Conservation (phyloP, 129 eudicot genomes). For the Lactuca sativa region DNA sequence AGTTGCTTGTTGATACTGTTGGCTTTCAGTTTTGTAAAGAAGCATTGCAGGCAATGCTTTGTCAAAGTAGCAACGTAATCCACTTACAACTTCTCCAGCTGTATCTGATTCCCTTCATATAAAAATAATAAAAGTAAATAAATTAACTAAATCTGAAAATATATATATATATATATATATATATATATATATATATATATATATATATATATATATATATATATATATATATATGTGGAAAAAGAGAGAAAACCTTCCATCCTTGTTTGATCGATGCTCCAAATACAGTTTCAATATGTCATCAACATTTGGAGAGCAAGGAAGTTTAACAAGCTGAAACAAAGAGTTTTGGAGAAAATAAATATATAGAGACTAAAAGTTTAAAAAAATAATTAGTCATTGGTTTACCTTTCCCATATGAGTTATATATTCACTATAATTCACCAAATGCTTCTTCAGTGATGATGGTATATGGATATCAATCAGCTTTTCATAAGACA, state of each 20-base stretch:
- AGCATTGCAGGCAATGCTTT: constrained; percentile 73
- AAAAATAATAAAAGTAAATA: background rate
- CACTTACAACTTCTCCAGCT: constrained; percentile 51
- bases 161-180: too few relatives aligned
- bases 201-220: too few relatives aligned
- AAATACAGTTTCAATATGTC: constrained; percentile 52
- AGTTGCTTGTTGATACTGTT: constrained; percentile 54
- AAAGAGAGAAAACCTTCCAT: constrained; percentile 36
- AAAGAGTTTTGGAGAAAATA: background rate
- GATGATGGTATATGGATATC: constrained; percentile 57
- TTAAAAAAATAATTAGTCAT: background rate
- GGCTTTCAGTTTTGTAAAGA: constrained; percentile 62
- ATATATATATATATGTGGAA: too few relatives aligned
- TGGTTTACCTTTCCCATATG: constrained; percentile 60
- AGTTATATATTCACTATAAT: constrained; percentile 62
- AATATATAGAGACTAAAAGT: constrained; percentile 1
- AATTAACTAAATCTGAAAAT: background rate
- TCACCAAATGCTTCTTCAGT: constrained; percentile 65
- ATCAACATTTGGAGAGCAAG: constrained; percentile 65
- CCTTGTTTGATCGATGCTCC: constrained; percentile 43
- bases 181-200: too few relatives aligned
- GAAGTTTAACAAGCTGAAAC: constrained; percentile 76
- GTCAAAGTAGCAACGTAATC: constrained; percentile 63
- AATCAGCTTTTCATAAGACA: constrained; percentile 39
- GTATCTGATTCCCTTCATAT: constrained; percentile 47